phyloP scores from a whole-genome alignment of 441 rosid species.

The Gossypium trilobum region DNA sequence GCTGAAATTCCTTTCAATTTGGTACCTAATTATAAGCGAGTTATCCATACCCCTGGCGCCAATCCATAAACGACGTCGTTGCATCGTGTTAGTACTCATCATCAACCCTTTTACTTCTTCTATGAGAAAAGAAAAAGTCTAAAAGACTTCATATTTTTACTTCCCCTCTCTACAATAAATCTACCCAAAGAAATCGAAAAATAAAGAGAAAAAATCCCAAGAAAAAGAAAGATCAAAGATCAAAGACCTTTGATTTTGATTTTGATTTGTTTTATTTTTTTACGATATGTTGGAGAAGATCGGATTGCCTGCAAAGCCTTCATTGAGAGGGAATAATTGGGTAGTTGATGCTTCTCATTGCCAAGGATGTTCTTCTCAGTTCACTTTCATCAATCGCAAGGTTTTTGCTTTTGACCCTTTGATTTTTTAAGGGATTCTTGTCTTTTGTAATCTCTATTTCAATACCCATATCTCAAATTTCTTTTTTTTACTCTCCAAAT shows the following conservation, averaged over 20 bases:
- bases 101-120: neutral
- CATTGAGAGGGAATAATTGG: constrained; percentile 71
- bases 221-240: neutral
- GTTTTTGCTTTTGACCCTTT: constrained; percentile 21
- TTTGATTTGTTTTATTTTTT: neutral
- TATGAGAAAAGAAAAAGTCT: neutral
- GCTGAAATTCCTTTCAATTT: neutral
- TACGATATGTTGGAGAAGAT: constrained; percentile 75
- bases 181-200: neutral
- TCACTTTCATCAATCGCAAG: constrained; percentile 97
- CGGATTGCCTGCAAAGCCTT: constrained; percentile 85
- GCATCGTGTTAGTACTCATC: neutral
- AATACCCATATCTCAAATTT: no score
- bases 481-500: neutral
- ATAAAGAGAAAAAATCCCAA: neutral
- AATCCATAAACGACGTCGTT: neutral
- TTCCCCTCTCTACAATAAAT: neutral
- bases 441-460: neutral
- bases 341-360: constrained; percentile 86
- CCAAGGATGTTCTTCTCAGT: constrained; percentile 88
- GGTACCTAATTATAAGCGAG: neutral
- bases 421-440: neutral
- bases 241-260: neutral
- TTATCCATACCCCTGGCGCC: neutral
- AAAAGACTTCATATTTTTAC: neutral